A percentile compares a stretch with the other conserved stretches of the same genome.
phyloP scores from a whole-genome alignment of 2,329 filamentous ascomycete species.

The Zasmidium angulare region DNA sequence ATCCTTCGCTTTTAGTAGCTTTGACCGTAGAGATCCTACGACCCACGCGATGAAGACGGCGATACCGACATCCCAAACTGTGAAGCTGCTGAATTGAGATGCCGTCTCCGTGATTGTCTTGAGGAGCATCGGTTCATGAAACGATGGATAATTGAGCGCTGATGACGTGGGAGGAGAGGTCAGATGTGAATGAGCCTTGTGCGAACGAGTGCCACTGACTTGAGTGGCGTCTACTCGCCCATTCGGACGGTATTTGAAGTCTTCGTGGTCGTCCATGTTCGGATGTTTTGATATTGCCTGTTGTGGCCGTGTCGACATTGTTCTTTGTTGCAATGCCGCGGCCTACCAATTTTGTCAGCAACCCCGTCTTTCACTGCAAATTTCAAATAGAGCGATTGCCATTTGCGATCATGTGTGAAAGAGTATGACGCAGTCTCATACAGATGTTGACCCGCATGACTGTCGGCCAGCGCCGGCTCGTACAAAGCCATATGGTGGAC shows the following conservation, averaged over 20 bases:
- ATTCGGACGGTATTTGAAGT: background rate
- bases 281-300: background rate
- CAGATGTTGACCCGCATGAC: background rate
- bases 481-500: background rate
- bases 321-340: background rate
- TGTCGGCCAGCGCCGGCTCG: background rate
- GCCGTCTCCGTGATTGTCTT: background rate
- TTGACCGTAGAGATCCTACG: background rate
- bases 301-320: background rate
- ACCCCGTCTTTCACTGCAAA: background rate
- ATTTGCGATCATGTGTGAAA: background rate
- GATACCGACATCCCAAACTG: background rate
- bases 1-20: background rate
- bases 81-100: background rate
- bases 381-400: background rate
- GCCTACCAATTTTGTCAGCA: background rate
- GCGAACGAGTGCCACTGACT: background rate
- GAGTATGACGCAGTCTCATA: background rate
- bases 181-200: background rate
- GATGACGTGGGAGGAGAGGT: background rate
- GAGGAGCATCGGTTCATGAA: background rate
- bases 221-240: background rate
- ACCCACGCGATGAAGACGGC: constrained; percentile 1
- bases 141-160: background rate
- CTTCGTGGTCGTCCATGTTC: background rate